Evolutionary conservation across 352 stramenopile species (phyloP).

Genomic region (Globisporangium apiculatum): DNA sequence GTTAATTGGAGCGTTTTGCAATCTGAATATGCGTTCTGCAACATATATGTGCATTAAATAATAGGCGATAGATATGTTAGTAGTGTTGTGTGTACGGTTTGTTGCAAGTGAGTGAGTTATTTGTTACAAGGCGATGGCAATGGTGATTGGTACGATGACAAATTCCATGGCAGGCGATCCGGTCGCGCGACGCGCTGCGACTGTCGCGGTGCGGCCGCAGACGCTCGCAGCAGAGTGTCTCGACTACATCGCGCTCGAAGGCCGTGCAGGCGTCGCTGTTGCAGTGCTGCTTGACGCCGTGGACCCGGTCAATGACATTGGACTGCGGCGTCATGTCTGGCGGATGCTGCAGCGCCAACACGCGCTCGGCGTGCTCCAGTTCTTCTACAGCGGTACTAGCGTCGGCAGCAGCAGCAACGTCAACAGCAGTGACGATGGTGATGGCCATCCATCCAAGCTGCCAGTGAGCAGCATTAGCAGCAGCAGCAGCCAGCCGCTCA

Average conservation of each 20-base stretch:
- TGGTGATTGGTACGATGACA: no score
- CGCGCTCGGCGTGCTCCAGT: constrained; percentile 34
- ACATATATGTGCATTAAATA: no score
- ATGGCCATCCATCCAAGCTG: not conserved
- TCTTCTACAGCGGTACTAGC: constrained; percentile 23
- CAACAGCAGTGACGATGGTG: not conserved
- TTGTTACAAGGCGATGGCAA: no score
- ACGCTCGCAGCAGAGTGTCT: constrained; percentile 51
- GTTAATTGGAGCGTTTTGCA: no score
- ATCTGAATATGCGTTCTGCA: no score
- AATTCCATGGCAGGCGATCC: no score
- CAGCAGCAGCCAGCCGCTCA: not conserved
- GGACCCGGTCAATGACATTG: constrained; percentile 30
- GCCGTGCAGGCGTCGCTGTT: constrained; percentile 32
- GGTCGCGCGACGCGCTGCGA: not conserved
- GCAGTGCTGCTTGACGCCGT: constrained; percentile 29
- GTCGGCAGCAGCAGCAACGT: not conserved
- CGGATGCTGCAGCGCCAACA: constrained; percentile 40
- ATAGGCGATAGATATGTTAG: no score
- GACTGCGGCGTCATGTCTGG: constrained; percentile 50
- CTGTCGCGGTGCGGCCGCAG: constrained; percentile 16
- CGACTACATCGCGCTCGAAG: constrained; percentile 60
- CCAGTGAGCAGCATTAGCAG: not conserved
- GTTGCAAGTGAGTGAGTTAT: no score
- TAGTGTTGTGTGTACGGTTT: no score